A percentile compares a stretch with the other conserved stretches of the same genome.
Conservation (phyloP, 108 stramenopile genomes). For the Mayamaea pseudoterrestris region DNA sequence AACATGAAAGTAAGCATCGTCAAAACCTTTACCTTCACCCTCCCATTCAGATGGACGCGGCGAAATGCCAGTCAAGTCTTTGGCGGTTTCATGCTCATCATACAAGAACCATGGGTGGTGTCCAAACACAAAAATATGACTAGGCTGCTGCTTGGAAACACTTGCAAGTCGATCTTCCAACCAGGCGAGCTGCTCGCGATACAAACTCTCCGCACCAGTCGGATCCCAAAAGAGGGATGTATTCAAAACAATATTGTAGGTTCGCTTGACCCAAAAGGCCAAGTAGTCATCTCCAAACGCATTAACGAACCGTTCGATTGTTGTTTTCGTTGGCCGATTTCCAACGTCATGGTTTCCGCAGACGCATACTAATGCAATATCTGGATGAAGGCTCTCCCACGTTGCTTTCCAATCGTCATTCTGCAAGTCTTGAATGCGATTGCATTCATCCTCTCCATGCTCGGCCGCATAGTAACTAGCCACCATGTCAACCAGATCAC, state of each 20-base stretch:
- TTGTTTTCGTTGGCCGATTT: conserved; percentile 42
- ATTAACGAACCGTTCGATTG: conserved; percentile 40
- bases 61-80: conserved; percentile 6
- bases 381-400: conserved; percentile 36
- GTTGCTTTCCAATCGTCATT: conserved; percentile 38
- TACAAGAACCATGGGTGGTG: conserved; percentile 71
- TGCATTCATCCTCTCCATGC: conserved; percentile 36
- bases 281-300: conserved; percentile 66
- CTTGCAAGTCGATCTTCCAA: conserved; percentile 40
- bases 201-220: conserved; percentile 29
- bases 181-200: conserved; percentile 38
- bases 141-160: conserved; percentile 25
- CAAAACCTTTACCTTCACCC: conserved; percentile 8
- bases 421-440: conserved; percentile 48
- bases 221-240: conserved; percentile 36
- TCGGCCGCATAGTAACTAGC: background rate
- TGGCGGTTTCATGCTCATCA: conserved; percentile 52
- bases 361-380: conserved; percentile 68
- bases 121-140: conserved; percentile 49
- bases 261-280: conserved; percentile 51
- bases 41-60: background rate
- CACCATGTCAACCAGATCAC: conserved; percentile 60
- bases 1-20: conserved; percentile 47
- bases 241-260: conserved; percentile 63
- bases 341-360: conserved; percentile 81